These are phyloP conservation scores for Mortierella sp. DNA, from an alignment of 371 early-diverging fungal species.

Conservation along the genomic window DNA sequence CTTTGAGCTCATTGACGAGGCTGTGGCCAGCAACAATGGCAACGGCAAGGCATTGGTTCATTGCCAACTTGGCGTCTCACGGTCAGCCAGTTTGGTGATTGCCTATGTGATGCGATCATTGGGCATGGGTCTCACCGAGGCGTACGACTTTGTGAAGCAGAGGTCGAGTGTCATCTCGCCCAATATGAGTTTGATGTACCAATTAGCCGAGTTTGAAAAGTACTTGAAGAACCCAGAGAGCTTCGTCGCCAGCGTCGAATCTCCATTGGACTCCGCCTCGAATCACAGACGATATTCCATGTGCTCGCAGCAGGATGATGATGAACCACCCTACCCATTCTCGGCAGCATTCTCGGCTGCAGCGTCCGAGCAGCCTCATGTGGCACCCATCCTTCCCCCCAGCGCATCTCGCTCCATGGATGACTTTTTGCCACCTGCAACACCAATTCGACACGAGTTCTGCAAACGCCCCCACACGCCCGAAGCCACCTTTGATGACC, in stretches of 20 bases:
- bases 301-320: conserved; percentile 43
- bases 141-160: conserved; percentile 82
- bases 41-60: conserved; percentile 80
- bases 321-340: conserved; percentile 45
- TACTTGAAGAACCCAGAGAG: conserved; percentile 22
- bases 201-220: conserved; percentile 81
- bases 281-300: conserved; percentile 21
- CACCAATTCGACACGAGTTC: conserved; percentile 34
- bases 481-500: conserved; percentile 19
- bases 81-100: conserved; percentile 89
- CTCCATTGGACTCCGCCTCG: conserved; percentile 6
- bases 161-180: conserved; percentile 83
- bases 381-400: not conserved
- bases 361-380: not conserved
- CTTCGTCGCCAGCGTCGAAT: not conserved
- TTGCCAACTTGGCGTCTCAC: conserved; percentile 90
- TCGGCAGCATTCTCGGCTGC: conserved; percentile 26
- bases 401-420: not conserved
- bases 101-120: conserved; percentile 87
- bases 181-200: conserved; percentile 83
- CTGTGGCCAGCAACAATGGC: conserved; percentile 55
- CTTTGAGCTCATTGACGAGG: conserved; percentile 76
- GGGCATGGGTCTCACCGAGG: conserved; percentile 68
- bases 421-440: conserved; percentile 8
- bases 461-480: conserved; percentile 33